These are phyloP conservation scores for Eimeria brunetti DNA, from an alignment of 169 alveolate genomes.

Conservation along the genomic window DNA sequence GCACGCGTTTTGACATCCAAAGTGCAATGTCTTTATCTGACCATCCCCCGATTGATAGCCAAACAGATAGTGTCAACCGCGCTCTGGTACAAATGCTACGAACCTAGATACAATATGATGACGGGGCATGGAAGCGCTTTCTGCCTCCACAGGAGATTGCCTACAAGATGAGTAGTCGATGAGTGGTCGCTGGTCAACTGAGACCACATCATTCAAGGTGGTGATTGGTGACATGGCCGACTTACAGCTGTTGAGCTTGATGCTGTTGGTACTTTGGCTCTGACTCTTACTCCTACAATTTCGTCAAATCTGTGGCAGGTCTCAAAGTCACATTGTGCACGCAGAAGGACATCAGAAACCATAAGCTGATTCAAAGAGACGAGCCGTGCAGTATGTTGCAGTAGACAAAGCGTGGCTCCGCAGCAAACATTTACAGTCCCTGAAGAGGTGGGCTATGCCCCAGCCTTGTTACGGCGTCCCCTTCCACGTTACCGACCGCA, in stretches of 20 bases:
- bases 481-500: background rate
- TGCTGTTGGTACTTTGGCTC: background rate
- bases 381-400: background rate
- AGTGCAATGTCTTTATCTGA: background rate
- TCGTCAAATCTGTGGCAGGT: background rate
- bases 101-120: background rate
- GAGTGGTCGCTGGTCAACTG: background rate
- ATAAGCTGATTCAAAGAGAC: background rate
- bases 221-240: background rate
- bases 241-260: background rate
- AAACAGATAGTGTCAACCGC: background rate
- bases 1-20: background rate
- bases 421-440: background rate
- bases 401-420: background rate
- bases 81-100: background rate
- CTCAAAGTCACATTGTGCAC: background rate
- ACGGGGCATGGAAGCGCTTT: background rate
- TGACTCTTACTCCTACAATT: background rate
- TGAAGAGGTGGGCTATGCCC: background rate
- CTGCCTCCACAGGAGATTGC: background rate
- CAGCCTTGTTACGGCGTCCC: background rate
- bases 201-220: background rate
- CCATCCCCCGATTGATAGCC: background rate
- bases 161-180: too few relatives aligned
- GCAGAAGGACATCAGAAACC: background rate